Percentiles rank a stretch among this genome's conserved stretches.
These are phyloP conservation scores for Cryphonectria japonica DNA, from an alignment of 2,329 filamentous ascomycete genomes.

Conservation along the genomic window DNA sequence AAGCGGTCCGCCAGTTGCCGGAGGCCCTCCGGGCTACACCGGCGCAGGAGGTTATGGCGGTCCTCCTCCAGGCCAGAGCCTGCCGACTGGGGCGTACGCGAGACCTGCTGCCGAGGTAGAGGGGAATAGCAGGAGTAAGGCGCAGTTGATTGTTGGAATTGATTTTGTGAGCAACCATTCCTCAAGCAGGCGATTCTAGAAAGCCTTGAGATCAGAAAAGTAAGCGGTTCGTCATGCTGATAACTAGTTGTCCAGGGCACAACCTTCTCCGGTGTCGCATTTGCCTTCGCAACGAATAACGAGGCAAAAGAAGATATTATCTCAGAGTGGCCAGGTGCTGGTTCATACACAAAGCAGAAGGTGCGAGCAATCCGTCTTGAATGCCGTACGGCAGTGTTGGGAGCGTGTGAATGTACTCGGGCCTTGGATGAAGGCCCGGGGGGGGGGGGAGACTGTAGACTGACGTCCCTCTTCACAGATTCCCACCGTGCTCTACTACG, in stretches of 20 bases:
- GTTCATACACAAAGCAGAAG: conserved; percentile 98
- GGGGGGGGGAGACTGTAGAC: neutral
- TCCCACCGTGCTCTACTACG: conserved; percentile 98
- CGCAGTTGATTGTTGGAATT: conserved; percentile 97
- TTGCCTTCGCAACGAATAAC: conserved; percentile 95
- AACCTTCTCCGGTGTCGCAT: conserved; percentile 96
- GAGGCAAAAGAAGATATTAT: conserved; percentile 99
- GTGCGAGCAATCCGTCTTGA: conserved; percentile 50
- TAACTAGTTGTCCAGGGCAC: conserved; percentile 67
- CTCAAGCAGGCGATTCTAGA: neutral
- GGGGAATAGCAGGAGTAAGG: conserved; percentile 86
- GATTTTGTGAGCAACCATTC: conserved; percentile 75
- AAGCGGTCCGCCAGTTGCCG: conserved; percentile 46
- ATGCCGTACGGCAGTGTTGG: neutral
- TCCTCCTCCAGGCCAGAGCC: conserved; percentile 38
- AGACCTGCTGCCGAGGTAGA: conserved; percentile 73
- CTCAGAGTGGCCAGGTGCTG: conserved; percentile 96
- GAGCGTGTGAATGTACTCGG: neutral
- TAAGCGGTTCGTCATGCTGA: conserved; percentile 15
- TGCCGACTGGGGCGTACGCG: conserved; percentile 46
- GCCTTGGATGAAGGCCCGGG: no score
- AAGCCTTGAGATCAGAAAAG: no score
- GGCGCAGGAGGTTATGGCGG: conserved; percentile 51
- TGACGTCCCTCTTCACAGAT: conserved; percentile 61
- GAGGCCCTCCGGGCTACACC: conserved; percentile 52